Conservation (phyloP, 805 yeast species). For the Jamesozyma lodderae region DNA sequence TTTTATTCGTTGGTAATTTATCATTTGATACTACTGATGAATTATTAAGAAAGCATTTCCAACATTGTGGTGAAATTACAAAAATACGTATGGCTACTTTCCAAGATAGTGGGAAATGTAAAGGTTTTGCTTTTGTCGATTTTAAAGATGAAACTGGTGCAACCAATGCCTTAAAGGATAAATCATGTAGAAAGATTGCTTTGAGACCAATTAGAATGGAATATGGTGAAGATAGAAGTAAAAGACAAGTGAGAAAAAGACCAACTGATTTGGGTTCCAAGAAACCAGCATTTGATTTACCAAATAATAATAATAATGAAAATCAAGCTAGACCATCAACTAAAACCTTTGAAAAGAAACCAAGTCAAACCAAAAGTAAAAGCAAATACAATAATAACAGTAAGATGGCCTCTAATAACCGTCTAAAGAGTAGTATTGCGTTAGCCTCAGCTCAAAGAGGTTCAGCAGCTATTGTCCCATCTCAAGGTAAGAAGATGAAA, state of each 20-base stretch:
- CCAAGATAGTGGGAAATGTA: conserved; percentile 91
- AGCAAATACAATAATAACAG: conserved; percentile 11
- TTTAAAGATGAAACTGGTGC: conserved; percentile 76
- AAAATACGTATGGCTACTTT: conserved; percentile 95
- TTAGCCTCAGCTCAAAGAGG: conserved; percentile 84
- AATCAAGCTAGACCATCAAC: conserved; percentile 3
- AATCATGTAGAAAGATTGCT: conserved; percentile 52
- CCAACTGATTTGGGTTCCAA: conserved; percentile 21
- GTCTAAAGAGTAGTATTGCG: conserved; percentile 73
- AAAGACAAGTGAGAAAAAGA: conserved; percentile 45
- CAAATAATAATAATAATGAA: conserved; percentile 4
- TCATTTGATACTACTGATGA: conserved; percentile 88
- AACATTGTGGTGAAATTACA: conserved; percentile 81
- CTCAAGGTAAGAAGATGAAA: conserved; percentile 78
- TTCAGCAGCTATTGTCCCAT: conserved; percentile 78
- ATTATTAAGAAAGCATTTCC: conserved; percentile 67
- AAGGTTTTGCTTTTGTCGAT: conserved; percentile 91
- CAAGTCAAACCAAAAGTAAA: conserved; percentile 17
- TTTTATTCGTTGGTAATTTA: conserved; percentile 85
- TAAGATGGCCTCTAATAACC: conserved; percentile 33
- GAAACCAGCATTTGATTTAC: conserved; percentile 20
- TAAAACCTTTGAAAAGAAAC: conserved; percentile 18
- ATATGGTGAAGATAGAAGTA: conserved; percentile 90
- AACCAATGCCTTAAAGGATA: conserved; percentile 70
- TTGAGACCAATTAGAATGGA: conserved; percentile 78